phyloP scores from a whole-genome alignment of 352 stramenopile genomes.

The Phytophthora cryptogea region DNA sequence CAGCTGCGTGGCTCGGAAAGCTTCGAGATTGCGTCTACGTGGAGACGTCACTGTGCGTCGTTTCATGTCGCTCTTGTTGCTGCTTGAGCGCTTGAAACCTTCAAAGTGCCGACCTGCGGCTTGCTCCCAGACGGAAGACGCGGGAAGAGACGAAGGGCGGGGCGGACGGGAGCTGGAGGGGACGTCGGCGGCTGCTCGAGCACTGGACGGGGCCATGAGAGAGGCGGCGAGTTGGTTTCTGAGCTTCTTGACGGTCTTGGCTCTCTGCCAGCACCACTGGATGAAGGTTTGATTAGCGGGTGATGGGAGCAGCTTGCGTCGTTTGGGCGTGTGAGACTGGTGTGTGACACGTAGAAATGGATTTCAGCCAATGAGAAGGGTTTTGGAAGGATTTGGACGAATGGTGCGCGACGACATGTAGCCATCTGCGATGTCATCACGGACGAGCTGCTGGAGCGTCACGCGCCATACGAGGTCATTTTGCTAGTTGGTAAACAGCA shows the following conservation, averaged over 20 bases:
- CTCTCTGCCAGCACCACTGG: constrained; percentile 16
- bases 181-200: constrained; percentile 1
- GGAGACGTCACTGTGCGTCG: background rate
- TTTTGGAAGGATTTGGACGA: constrained; percentile 5
- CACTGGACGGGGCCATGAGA: constrained; percentile 26
- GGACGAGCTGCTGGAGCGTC: constrained; percentile 3
- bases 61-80: constrained; percentile 14
- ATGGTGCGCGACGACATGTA: constrained; percentile 1
- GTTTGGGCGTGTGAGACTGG: constrained; percentile 13
- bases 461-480: constrained; percentile 5
- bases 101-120: background rate
- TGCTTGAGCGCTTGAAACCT: background rate
- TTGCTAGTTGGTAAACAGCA: constrained; percentile 19
- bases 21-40: constrained; percentile 12
- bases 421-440: constrained; percentile 22
- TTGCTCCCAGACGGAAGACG: constrained; percentile 17
- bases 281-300: constrained; percentile 6
- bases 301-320: constrained; percentile 13
- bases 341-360: constrained; percentile 4
- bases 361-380: constrained; percentile 8
- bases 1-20: constrained; percentile 31
- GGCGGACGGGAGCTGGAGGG: constrained; percentile 14
- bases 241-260: background rate
- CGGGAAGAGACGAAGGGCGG: constrained; percentile 25
- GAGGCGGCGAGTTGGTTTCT: constrained; percentile 26